Conservation (phyloP, 148 eudicot species). For the Oxyria digyna region DNA sequence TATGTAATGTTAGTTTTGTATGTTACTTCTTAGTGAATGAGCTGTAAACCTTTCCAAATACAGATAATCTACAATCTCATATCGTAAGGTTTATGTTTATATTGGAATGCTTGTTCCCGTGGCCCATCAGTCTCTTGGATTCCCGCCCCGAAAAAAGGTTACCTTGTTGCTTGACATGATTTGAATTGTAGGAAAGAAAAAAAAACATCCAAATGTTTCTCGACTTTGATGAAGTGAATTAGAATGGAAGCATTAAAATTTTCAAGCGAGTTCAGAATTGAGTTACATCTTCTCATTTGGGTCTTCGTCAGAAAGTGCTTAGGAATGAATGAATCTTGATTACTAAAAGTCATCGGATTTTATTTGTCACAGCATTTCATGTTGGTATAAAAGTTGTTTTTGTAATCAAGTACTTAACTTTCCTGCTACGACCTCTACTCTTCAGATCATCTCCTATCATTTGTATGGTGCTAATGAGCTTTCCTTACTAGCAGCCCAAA, state of each 20-base stretch:
- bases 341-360: background rate
- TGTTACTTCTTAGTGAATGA: background rate
- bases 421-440: too few relatives aligned
- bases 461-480: background rate
- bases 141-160: background rate
- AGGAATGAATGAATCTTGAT: background rate
- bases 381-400: background rate
- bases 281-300: background rate
- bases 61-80: background rate
- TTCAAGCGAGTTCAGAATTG: too few relatives aligned
- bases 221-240: background rate
- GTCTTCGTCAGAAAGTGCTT: background rate
- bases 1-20: conserved; percentile 18
- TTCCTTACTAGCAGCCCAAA: background rate
- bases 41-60: background rate
- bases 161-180: background rate
- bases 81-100: background rate
- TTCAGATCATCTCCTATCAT: background rate
- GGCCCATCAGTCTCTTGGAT: background rate
- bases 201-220: background rate
- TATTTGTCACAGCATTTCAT: background rate
- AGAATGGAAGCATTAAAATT: too few relatives aligned
- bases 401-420: background rate
- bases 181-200: background rate
- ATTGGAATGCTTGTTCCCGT: background rate